Evolutionary conservation across 768 basidiomycete species (phyloP), one percentile per base, ranked within the genome.

Genomic region (Suillus cothurnatus): DNA sequence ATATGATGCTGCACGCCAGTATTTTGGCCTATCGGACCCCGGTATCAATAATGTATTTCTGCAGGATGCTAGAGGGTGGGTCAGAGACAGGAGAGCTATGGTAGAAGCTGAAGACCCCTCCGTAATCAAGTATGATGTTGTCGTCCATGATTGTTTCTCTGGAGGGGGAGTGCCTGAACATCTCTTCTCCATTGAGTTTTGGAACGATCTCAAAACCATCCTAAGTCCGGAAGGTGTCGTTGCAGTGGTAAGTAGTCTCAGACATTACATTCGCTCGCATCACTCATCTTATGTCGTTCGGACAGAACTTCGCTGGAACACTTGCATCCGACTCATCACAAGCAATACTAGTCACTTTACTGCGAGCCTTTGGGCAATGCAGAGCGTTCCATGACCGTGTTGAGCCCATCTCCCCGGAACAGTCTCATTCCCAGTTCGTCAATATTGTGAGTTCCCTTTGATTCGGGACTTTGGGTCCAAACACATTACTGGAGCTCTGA

Each of bases 91-190:
- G 56, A 82, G 81, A 61, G 31, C 62, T 39, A 69, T 68, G 55
- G 74, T 74, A 11, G 77, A 79, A 23, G 56, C 66, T 50, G 60
- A 61, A 26, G 23, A 61, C 17, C 39, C 56, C n/a, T 52, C 19
- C 32, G 23, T n/a, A 49, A 38, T 68, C 11, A 61, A 61, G 9
- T 94, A 86, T 72, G 90, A 93, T 69, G 82, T 90, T 67, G 85
- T 95, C 47, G 80, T 97, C 0, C 97, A 98, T 69, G 96, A 97
- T 71, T 93, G 93, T 72, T 98, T 97, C 74, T 94, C 95, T 11
- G 97, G 96, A 11, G 97, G 97, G 4, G 88, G 87, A n/a, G 88
- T 98, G 3, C 95, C 97, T 0, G 80, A 88, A 43, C 90, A 94
- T 71, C 79, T 98, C 61, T 98, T 91, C 77, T 93, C 95, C 0